A percentile compares a stretch with the other conserved stretches of the same genome.
phyloP scores from a whole-genome alignment of 768 basidiomycete genomes.

The Russula virescens region DNA sequence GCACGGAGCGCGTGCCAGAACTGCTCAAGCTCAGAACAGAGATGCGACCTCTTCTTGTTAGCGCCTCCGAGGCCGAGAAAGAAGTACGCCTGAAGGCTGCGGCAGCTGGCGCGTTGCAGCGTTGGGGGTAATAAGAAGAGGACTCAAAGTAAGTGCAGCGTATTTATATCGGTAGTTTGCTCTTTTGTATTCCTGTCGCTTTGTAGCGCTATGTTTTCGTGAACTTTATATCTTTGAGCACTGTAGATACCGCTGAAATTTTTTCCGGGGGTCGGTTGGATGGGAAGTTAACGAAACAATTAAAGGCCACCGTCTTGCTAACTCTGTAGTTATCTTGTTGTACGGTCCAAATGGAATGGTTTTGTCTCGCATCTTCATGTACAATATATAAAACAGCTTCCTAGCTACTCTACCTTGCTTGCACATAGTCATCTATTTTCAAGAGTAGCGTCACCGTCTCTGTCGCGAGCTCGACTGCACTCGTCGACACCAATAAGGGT shows the following conservation, averaged over 20 bases:
- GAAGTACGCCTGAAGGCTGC: constrained; percentile 36
- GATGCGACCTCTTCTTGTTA: constrained; percentile 44
- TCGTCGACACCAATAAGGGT: constrained; percentile 90
- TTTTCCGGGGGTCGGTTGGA: not conserved
- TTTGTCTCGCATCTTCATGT: constrained; percentile 8
- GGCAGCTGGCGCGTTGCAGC: constrained; percentile 36
- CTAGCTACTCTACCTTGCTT: constrained; percentile 48
- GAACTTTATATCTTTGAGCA: not conserved
- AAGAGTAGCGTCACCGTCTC: constrained; percentile 96
- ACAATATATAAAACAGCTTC: constrained; percentile 4
- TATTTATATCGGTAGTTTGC: constrained; percentile 2
- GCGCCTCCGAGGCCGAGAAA: constrained; percentile 36
- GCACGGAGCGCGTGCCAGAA: constrained; percentile 34
- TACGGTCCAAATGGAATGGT: constrained; percentile 2
- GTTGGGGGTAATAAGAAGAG: constrained; percentile 12
- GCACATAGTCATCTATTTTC: constrained; percentile 94
- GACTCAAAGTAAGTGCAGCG: not conserved
- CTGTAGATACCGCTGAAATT: constrained; percentile 3
- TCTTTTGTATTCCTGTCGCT: constrained; percentile 16
- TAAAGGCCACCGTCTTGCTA: not conserved
- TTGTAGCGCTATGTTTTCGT: constrained; percentile 19
- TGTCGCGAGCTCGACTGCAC: constrained; percentile 89
- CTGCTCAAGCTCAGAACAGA: constrained; percentile 46
- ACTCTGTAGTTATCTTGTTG: not conserved
- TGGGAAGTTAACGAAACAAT: not conserved